These are phyloP conservation scores for Populus hybrid DNA, from an alignment of 441 rosid species.

Conservation along the genomic window DNA sequence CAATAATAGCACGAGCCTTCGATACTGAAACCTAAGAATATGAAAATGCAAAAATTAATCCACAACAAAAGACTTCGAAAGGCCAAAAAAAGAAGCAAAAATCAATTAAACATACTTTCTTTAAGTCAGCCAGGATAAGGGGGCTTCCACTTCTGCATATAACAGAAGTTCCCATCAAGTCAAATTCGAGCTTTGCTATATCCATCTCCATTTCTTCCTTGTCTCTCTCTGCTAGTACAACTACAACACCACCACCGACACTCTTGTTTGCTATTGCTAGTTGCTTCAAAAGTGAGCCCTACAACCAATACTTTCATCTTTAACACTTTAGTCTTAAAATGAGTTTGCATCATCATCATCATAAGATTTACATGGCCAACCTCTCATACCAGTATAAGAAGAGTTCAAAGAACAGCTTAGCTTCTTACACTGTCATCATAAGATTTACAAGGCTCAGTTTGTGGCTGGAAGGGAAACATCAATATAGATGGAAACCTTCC, in stretches of 20 bases:
- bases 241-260: slow-evolving; percentile 82
- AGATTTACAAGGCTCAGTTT: not conserved
- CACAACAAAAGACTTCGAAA: slow-evolving; percentile 5
- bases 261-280: slow-evolving; percentile 94
- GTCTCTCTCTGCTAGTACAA: slow-evolving; percentile 86
- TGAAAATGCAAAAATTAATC: slow-evolving; percentile 18
- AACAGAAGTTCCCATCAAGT: slow-evolving; percentile 90
- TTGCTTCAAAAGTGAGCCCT: slow-evolving; percentile 96
- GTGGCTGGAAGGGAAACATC: not conserved
- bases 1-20: slow-evolving; percentile 85
- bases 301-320: slow-evolving; percentile 23
- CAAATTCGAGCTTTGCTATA: slow-evolving; percentile 83
- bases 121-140: slow-evolving; percentile 83
- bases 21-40: slow-evolving; percentile 77
- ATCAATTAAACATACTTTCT: slow-evolving; percentile 46
- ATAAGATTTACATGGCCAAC: not conserved
- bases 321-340: slow-evolving; percentile 1
- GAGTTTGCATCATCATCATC: not conserved
- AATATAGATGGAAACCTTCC: too few relatives aligned
- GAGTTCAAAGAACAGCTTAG: not conserved
- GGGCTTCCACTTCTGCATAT: slow-evolving; percentile 96
- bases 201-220: slow-evolving; percentile 97
- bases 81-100: not conserved
- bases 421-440: not conserved
- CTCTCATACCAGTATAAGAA: not conserved